Evolutionary conservation across 2,329 filamentous ascomycete genomes (phyloP), one percentile per base, ranked within the genome.

Genomic region (Calonectria montana): DNA sequence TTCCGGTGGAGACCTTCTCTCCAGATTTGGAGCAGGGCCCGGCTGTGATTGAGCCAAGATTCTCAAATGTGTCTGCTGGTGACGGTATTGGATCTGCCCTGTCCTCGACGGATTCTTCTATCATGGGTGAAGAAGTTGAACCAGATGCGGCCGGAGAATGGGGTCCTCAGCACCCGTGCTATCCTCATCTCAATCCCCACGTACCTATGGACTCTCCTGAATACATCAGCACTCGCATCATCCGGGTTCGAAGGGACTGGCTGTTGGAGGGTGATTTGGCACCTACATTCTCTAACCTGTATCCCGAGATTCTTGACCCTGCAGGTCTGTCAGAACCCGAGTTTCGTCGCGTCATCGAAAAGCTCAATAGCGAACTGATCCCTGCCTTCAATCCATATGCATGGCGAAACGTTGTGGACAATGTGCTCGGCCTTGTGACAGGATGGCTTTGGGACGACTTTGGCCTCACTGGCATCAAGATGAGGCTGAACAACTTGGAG

Each of bases 381-480:
- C 89, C 89, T n/a, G 92, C 93, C 0, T 98, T 97, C 82, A 91
- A 93, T 79, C 96, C 97, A 0, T 96, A 92, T 81, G 91, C 88
- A 67, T 85, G 90, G 78, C 88, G 94, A 63, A 97, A 97, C 77
- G 91, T 96, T 79, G 75, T 98, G 0, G 97, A 99, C 82, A 90
- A 91, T 15, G 82, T 94, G 13, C 81, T 98, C 76, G 95, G 96
- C 2, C 87, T 97, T 5, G 84, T 95, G 39, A 98, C 97, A 0
- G 94, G 96, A 25, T 99, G 96, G 94, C 80, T 98, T 39, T 98
- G 95, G 95, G 97, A 99, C 71, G 96, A 98, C 81, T 79, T 96
- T 25, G 95, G 96, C 2, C 84, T 94, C 41, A 94, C 94, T 4
- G 91, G 89, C 10, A 89, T 93, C 71, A 98, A 98, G 85, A 86